Base-by-base conservation (phyloP, 257 asterid species). In the Plantago ovata region DNA sequence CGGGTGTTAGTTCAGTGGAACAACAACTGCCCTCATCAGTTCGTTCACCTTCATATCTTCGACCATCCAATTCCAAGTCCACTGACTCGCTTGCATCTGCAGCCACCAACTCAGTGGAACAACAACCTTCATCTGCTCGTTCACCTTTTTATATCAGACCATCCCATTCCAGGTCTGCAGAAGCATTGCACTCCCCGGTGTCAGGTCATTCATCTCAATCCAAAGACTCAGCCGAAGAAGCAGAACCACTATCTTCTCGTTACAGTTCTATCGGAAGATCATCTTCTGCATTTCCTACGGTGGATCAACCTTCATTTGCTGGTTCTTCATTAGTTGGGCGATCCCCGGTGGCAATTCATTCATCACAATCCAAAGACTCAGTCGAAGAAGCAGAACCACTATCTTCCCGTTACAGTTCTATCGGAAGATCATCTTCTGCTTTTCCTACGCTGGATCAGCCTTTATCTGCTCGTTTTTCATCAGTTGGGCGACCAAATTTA, bases 281-380 rank as follows among this genome's bases (percentile, higher is more conserved):
- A 38, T 61, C 83, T 44, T 64, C 73, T 41, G 70, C 56, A 39
- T 15, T 13, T 46, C 70, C 66, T 62, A 41, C 53, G 36, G 9
- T 9, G 7, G 96, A 91, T 55, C 95, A 87, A 24, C 94, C 94
- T 66, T 69, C 69, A n/a, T 87, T 94, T 24, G 92, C 95, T 57
- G 90, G 88, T 63, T 50, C 57, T 45, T 46, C 47, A n/a, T n/a
- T n/a, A n/a, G n/a, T n/a, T n/a, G n/a, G n/a, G n/a, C n/a, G n/a
- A n/a, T n/a, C n/a, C n/a, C n/a, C n/a, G n/a, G n/a, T n/a, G n/a
- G n/a, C n/a, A n/a, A n/a, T n/a, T n/a, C n/a, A n/a, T n/a, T n/a
- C n/a, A n/a, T n/a, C n/a, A n/a, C n/a, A n/a, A n/a, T n/a, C n/a
- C n/a, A n/a, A n/a, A n/a, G n/a, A n/a, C n/a, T n/a, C n/a, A n/a